phyloP scores from a whole-genome alignment of 1,284 basidiomycete species.

The Volvariella surrecta region DNA sequence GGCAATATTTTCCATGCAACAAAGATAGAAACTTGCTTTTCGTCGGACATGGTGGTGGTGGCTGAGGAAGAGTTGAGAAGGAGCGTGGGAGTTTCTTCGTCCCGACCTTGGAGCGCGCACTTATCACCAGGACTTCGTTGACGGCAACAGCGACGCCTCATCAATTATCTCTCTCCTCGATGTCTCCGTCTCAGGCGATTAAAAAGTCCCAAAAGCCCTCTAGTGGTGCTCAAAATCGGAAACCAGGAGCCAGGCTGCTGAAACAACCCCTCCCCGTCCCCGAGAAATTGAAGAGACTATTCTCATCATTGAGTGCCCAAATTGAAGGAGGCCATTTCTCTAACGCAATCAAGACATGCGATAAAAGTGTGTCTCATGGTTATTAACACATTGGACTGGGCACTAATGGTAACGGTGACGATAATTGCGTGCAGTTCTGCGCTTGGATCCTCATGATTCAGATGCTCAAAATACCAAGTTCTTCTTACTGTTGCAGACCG shows the following conservation, averaged over 20 bases:
- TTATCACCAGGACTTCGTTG: slow-evolving; percentile 4
- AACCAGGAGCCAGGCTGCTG: slow-evolving; percentile 16
- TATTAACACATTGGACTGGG: slow-evolving; percentile 6
- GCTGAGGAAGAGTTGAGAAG: slow-evolving; percentile 12
- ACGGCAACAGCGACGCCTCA: slow-evolving; percentile 3
- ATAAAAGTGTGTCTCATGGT: slow-evolving; percentile 54
- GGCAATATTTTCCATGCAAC: too few relatives aligned
- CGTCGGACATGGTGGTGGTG: slow-evolving; percentile 16
- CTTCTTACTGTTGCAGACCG: slow-evolving; percentile 78
- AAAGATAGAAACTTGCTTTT: slow-evolving; percentile 33
- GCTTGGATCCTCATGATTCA: slow-evolving; percentile 54
- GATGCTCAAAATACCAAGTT: slow-evolving; percentile 76
- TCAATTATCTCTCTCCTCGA: slow-evolving; percentile 5
- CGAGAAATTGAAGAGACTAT: slow-evolving; percentile 64
- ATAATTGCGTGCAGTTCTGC: slow-evolving; percentile 49
- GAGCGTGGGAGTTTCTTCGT: slow-evolving; percentile 21
- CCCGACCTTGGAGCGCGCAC: slow-evolving; percentile 1
- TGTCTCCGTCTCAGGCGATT: slow-evolving; percentile 5
- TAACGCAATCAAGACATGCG: slow-evolving; percentile 82
- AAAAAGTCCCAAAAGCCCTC: slow-evolving; percentile 4
- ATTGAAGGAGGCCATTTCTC: slow-evolving; percentile 76
- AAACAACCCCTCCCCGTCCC: slow-evolving; percentile 46
- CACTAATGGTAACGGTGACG: neutral
- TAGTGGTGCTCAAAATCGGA: slow-evolving; percentile 15
- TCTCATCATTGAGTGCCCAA: slow-evolving; percentile 74